Base-by-base conservation (phyloP, 2,329 filamentous ascomycete species). In the Talaromyces funiculosus region DNA sequence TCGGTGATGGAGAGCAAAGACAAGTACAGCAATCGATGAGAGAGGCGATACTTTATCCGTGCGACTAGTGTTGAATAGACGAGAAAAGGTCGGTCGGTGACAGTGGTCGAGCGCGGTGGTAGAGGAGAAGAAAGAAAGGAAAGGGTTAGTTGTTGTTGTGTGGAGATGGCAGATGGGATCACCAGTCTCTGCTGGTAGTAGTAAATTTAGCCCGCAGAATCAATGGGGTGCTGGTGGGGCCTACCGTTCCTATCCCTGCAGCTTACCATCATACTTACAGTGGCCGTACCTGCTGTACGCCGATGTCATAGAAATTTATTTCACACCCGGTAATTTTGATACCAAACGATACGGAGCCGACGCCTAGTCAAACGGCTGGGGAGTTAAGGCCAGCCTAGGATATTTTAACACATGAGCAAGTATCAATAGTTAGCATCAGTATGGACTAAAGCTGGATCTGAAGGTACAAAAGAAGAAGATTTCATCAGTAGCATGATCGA, bases 131-230 rank as follows among this genome's bases (percentile, higher is more conserved):
- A 20, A 49, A 35, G 47, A 29, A 51, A 22, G 16, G n/a, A 35
- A 31, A 33, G 8, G 29, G 26, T 33, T 18, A 35, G 29, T 20
- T 20, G 26, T 49, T 29, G 45, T 49, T 31, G 37, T 53, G 58
- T 54, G 58, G 58, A 60, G 58, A 53, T 55, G 49, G 5, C 47
- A 42, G 24, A 57, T 49, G 42, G 54, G 54, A 57, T 33, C 38
- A 35, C 26, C 43, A 53, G 29, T 33, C 35, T 51, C 47, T 51
- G 29, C 29, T 33, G 29, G 29, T 47, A 47, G 35, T 33, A 18
- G 29, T 47, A 47, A 45, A 43, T 58, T 58, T 58, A 45, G 38
- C 40, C 40, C 31, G 56, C 56, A 49, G 47, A 51, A 51, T 20
- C 47, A 35, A 51, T 53, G 57, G 45, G 43, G 57, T 51, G 56